phyloP scores from a whole-genome alignment of 176 grass and related monocot species.

The Olyra latifolia region DNA sequence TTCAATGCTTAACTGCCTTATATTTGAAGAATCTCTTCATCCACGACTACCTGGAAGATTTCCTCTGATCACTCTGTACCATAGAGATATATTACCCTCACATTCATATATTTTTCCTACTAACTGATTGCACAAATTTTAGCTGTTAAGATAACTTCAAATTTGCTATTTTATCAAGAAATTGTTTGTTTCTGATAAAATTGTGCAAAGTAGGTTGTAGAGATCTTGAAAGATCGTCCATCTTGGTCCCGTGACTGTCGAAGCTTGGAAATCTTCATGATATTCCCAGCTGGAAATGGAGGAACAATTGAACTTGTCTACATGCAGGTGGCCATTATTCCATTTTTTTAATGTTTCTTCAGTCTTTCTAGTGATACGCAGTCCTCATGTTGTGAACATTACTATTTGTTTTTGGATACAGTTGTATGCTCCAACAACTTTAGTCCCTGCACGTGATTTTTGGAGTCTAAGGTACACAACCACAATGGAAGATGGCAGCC shows the following conservation, averaged over 20 bases:
- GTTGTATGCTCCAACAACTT: constrained; percentile 97
- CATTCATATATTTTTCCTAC: not conserved
- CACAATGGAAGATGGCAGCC: constrained; percentile 90
- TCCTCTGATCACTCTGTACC: not conserved
- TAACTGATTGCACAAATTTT: not conserved
- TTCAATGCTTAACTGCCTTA: not conserved
- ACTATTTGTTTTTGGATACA: constrained; percentile 19
- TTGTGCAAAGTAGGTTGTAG: constrained; percentile 65
- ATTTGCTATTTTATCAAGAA: not conserved
- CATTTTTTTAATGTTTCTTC: constrained; percentile 18
- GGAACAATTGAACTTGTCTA: constrained; percentile 89
- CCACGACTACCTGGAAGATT: not conserved
- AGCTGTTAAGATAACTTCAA: not conserved
- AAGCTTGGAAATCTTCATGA: constrained; percentile 81
- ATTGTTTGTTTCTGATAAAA: constrained; percentile 18
- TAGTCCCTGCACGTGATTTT: constrained; percentile 96
- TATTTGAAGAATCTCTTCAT: not conserved
- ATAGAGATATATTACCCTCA: not conserved
- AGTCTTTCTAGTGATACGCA: not conserved
- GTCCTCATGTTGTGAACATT: constrained; percentile 15
- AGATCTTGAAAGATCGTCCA: constrained; percentile 88
- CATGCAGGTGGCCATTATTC: constrained; percentile 64
- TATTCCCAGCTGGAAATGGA: constrained; percentile 92
- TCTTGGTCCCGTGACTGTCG: constrained; percentile 96
- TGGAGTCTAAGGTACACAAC: constrained; percentile 95